Evolutionary conservation across 331 rosid genomes (phyloP).

Genomic region (Dryas integrifolia): DNA sequence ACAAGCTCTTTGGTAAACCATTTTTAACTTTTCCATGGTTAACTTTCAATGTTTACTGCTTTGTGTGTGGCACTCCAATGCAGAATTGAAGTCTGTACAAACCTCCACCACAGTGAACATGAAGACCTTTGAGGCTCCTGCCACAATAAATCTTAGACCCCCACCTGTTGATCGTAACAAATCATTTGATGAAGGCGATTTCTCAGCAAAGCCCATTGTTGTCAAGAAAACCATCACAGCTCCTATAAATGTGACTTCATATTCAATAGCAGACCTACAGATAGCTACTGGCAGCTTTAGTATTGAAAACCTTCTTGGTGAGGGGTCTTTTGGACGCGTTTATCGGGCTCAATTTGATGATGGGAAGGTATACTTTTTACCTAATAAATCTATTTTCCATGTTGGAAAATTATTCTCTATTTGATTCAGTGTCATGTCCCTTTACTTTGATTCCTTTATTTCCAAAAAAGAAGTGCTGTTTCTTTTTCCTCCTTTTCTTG

Average conservation of each 20-base stretch:
- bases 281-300: conserved; percentile 88
- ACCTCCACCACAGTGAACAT: conserved; percentile 46
- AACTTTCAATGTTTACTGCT: conserved; percentile 4
- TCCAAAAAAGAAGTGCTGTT: background rate
- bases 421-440: background rate
- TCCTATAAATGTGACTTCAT: conserved; percentile 62
- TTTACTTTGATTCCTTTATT: background rate
- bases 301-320: conserved; percentile 77
- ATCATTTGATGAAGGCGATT: conserved; percentile 63
- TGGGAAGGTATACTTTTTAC: conserved; percentile 61
- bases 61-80: conserved; percentile 29
- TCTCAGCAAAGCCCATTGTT: conserved; percentile 47
- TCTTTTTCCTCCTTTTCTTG: background rate
- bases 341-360: conserved; percentile 85
- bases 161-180: conserved; percentile 76
- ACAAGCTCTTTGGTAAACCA: background rate
- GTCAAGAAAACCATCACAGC: conserved; percentile 47
- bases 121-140: conserved; percentile 49
- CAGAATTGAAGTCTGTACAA: conserved; percentile 71
- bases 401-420: background rate
- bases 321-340: conserved; percentile 93
- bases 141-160: conserved; percentile 62
- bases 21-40: background rate
- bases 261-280: conserved; percentile 84
- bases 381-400: background rate